phyloP scores from a whole-genome alignment of 2,329 filamentous ascomycete genomes.

The Cladosporium phlei region DNA sequence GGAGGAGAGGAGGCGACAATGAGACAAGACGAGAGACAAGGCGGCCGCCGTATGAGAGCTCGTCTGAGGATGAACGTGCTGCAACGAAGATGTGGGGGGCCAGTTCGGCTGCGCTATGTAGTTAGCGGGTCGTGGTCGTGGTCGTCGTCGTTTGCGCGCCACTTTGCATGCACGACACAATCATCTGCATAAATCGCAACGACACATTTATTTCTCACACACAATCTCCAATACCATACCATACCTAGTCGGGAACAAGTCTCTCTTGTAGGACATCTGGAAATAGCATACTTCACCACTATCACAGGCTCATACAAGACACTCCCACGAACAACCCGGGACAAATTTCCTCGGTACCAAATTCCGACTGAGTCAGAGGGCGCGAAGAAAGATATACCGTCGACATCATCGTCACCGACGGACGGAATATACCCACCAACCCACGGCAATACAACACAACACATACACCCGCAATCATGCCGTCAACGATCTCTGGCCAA shows the following conservation, averaged over 20 bases:
- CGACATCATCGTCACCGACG: too few relatives aligned
- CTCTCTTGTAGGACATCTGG: too few relatives aligned
- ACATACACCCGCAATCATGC: conserved; percentile 43
- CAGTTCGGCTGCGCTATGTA: not conserved
- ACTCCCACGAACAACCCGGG: too few relatives aligned
- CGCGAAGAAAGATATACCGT: not conserved
- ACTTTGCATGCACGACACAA: not conserved
- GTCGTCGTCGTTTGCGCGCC: too few relatives aligned
- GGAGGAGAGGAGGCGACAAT: not conserved
- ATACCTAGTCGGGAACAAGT: too few relatives aligned
- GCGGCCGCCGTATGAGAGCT: not conserved
- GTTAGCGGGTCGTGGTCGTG: too few relatives aligned
- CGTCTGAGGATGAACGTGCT: not conserved
- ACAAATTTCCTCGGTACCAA: conserved; percentile 8
- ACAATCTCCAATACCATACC: too few relatives aligned
- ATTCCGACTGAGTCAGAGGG: conserved; percentile 7
- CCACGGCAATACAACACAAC: not conserved
- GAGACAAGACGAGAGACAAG: not conserved
- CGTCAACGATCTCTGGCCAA: conserved; percentile 51
- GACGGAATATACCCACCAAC: not conserved
- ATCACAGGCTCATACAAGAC: too few relatives aligned
- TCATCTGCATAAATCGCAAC: too few relatives aligned
- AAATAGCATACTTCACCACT: too few relatives aligned
- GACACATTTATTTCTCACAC: too few relatives aligned
- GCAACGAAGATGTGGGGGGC: not conserved